A percentile compares a stretch with the other conserved stretches of the same genome.
Conservation (phyloP, 2,329 filamentous ascomycete species). For the Aspergillus hiratsukae region DNA sequence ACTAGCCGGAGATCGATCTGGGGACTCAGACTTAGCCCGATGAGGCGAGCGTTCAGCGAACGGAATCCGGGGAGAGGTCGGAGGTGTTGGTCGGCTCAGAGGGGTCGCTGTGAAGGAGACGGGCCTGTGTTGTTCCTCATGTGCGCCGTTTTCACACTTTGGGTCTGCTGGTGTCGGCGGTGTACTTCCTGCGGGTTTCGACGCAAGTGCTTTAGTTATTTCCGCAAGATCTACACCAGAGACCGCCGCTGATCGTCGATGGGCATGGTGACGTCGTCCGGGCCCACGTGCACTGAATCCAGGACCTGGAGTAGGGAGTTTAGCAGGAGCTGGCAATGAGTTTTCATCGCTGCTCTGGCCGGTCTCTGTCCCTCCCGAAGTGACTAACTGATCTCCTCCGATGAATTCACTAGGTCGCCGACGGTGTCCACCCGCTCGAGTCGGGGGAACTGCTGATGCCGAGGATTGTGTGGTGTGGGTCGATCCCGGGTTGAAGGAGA, state of each 20-base stretch:
- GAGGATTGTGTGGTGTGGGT: constrained; percentile 43
- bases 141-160: constrained; percentile 20
- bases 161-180: constrained; percentile 46
- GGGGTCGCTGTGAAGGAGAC: constrained; percentile 32
- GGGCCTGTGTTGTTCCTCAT: constrained; percentile 28
- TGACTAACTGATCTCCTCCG: constrained; percentile 55
- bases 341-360: constrained; percentile 22
- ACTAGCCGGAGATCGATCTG: constrained; percentile 47
- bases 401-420: constrained; percentile 84
- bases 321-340: constrained; percentile 18
- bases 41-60: constrained; percentile 9
- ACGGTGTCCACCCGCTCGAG: constrained; percentile 58
- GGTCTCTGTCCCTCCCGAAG: constrained; percentile 61
- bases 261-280: constrained; percentile 65
- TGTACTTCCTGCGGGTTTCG: constrained; percentile 55
- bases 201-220: constrained; percentile 44
- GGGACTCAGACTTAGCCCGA: constrained; percentile 6
- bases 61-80: constrained; percentile 28
- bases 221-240: constrained; percentile 74
- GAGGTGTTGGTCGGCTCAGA: constrained; percentile 27
- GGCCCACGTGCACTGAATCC: constrained; percentile 44
- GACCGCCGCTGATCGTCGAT: constrained; percentile 75
- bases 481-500: constrained; percentile 36
- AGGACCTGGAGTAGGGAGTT: constrained; percentile 28
- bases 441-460: constrained; percentile 49